phyloP scores from a whole-genome alignment of 495 filamentous ascomycete species.

The Acidiella bohemica region DNA sequence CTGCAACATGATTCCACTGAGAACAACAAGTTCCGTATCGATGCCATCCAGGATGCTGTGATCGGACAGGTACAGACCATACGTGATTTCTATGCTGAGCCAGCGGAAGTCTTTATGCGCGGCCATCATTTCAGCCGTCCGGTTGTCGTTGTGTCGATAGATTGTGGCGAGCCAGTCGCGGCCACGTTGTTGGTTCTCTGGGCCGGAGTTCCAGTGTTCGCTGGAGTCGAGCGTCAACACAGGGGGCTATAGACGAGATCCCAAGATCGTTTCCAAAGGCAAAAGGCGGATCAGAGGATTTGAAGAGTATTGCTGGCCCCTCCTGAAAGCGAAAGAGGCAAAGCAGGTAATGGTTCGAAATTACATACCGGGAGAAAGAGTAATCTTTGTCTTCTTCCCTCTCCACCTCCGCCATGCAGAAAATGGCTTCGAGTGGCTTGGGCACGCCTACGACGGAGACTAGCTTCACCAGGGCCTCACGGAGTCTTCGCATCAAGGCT shows the following conservation, averaged over 20 bases:
- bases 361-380: slow-evolving; percentile 24
- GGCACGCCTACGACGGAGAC: slow-evolving; percentile 23
- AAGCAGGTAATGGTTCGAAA: no score
- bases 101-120: slow-evolving; percentile 27
- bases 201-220: slow-evolving; percentile 27
- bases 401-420: slow-evolving; percentile 22
- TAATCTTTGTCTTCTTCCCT: slow-evolving; percentile 28
- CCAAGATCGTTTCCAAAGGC: no score
- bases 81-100: slow-evolving; percentile 27
- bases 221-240: slow-evolving; percentile 7
- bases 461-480: slow-evolving; percentile 28
- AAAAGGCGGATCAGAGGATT: no score
- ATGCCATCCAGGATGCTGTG: slow-evolving; percentile 25
- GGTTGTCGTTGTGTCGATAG: slow-evolving; percentile 23
- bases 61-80: slow-evolving; percentile 29
- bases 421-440: slow-evolving; percentile 25
- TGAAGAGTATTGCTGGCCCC: no score
- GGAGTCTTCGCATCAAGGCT: slow-evolving; percentile 24
- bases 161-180: slow-evolving; percentile 22
- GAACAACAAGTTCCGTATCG: slow-evolving; percentile 28
- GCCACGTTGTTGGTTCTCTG: slow-evolving; percentile 24
- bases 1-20: slow-evolving; percentile 28
- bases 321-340: no score
- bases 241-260: background rate
- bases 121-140: slow-evolving; percentile 19